These are phyloP conservation scores for Dothideomycetes sp. DNA, from an alignment of 2,329 filamentous ascomycete genomes.

Conservation along the genomic window DNA sequence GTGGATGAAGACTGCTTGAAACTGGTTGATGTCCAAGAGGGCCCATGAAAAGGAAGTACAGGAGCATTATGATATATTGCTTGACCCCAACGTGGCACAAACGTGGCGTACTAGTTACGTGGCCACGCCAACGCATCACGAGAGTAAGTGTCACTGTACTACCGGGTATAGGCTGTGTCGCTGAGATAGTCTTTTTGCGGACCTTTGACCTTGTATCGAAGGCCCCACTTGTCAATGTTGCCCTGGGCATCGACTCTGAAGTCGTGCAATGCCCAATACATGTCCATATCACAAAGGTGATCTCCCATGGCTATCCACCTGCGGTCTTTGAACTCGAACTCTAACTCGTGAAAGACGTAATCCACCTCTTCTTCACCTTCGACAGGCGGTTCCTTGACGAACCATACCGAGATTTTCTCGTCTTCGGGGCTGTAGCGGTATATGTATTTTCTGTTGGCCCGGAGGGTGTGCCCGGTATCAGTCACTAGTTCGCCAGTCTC, in stretches of 20 bases:
- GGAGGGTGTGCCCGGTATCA: constrained; percentile 36
- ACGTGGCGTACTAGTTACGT: too few species aligned
- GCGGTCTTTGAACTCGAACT: constrained; percentile 37
- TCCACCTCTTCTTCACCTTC: constrained; percentile 40
- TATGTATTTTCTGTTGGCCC: constrained; percentile 57
- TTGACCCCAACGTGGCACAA: too few species aligned
- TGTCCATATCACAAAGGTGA: constrained; percentile 61
- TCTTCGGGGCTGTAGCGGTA: constrained; percentile 57
- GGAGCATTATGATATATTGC: too few species aligned
- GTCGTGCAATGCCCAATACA: constrained; percentile 59
- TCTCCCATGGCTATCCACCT: constrained; percentile 53
- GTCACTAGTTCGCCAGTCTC: constrained; percentile 24
- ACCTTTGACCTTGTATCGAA: constrained; percentile 25
- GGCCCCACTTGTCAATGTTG: constrained; percentile 22
- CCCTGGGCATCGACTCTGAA: constrained; percentile 36
- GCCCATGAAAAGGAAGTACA: not conserved
- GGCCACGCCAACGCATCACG: too few species aligned
- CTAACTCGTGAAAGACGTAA: constrained; percentile 65
- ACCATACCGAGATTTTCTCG: constrained; percentile 63
- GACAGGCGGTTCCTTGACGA: constrained; percentile 53
- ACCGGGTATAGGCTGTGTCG: constrained; percentile 23
- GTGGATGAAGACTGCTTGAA: constrained; percentile 2
- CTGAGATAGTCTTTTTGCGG: constrained; percentile 27
- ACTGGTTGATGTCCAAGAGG: not conserved
- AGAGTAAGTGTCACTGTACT: too few species aligned